Conservation (phyloP, 2,329 filamentous ascomycete species). For the Colletotrichum siamense region DNA sequence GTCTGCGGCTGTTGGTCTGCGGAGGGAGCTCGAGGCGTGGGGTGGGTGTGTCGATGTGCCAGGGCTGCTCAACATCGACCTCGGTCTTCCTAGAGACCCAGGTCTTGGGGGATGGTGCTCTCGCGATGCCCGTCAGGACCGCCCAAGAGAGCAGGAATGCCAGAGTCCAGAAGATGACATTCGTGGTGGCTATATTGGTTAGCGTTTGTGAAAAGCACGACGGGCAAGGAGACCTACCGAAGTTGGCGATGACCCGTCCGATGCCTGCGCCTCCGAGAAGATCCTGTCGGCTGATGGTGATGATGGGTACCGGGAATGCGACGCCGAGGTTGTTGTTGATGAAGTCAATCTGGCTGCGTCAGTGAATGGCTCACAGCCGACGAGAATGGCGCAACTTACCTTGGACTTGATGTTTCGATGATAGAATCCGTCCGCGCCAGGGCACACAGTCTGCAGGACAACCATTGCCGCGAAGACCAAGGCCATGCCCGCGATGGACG, state of each 20-base stretch:
- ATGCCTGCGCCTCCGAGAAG: conserved; percentile 37
- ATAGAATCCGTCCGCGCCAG: conserved; percentile 32
- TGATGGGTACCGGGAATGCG: conserved; percentile 55
- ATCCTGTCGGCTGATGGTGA: conserved; percentile 46
- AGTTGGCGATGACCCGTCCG: conserved; percentile 49
- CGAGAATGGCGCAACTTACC: conserved; percentile 24
- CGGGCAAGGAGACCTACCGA: conserved; percentile 39
- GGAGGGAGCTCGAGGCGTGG: neutral
- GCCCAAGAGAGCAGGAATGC: conserved; percentile 30
- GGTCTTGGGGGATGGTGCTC: neutral
- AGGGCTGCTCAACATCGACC: neutral
- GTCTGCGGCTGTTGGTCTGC: neutral
- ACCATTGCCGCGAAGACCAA: conserved; percentile 42
- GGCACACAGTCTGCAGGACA: conserved; percentile 21
- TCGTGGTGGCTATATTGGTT: conserved; percentile 35
- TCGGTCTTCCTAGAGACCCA: neutral
- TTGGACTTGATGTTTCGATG: conserved; percentile 35
- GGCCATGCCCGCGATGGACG: conserved; percentile 54
- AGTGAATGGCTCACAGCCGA: neutral
- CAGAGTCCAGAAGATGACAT: conserved; percentile 37
- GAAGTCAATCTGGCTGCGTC: conserved; percentile 47
- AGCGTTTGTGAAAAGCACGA: neutral
- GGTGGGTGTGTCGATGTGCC: neutral
- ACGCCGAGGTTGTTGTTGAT: conserved; percentile 57
- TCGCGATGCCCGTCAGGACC: neutral